Base-by-base conservation (phyloP, 768 basidiomycete genomes). In the Pisolithus albus region DNA sequence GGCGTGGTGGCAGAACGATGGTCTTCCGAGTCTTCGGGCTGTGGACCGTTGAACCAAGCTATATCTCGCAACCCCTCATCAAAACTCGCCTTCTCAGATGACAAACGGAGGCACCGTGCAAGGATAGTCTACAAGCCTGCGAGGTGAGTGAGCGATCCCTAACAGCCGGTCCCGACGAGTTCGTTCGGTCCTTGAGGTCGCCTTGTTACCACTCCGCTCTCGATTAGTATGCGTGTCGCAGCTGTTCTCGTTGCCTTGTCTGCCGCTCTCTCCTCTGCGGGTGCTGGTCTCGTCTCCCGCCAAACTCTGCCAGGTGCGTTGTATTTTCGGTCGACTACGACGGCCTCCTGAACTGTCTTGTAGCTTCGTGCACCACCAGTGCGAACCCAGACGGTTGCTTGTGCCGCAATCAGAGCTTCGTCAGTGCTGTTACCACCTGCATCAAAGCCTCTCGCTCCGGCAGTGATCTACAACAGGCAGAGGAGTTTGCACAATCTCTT, bases 331-430 rank as follows among this genome's bases (percentile, higher is more conserved):
- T 13, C n/a, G 2, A 6, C 2, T 8, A 5, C 21, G 24, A 48
- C 6, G 23, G 15, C 19, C 15, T 26, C 21, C 40, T 57, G 47
- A 46, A 26, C 16, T 42, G 30, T 21, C 19, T 47, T 38, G 23
- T 32, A 86, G 84, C 39, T 49, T 88, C 63, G 16, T 88, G 87
- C 66, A 57, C 84, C 7, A 46, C 64, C 7, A 63, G 54, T 51
- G 73, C 79, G 7, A 61, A 75, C 56, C 56, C 70, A n/a, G 69
- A 76, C 60, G 55, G 57, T 24, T 90, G 88, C 58, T 68, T 84
- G 28, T 87, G 85, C 75, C 65, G 68, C 5, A 70, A 68, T 61
- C 0, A 57, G 18, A n/a, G 51, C 1, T 86, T 83, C 60, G 57
- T 84, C 53, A 45, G 51, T 37, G 61, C 63, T 49, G 73, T 75